Conservation (phyloP, 257 asterid species). For the Nicotiana attenuata region DNA sequence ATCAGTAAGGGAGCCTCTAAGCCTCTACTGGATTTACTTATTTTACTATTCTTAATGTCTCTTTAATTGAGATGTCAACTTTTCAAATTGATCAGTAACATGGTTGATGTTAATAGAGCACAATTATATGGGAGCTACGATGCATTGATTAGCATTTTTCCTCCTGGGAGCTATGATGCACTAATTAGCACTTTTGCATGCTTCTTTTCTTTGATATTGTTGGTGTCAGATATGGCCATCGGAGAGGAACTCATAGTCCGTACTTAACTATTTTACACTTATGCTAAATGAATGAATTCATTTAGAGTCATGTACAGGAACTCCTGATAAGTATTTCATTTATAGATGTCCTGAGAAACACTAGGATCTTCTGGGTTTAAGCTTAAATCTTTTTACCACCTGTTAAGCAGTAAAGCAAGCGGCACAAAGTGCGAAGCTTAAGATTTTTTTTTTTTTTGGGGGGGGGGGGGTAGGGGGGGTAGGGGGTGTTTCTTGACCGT, state of each 20-base stretch:
- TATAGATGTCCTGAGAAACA: not conserved
- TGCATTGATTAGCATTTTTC: not conserved
- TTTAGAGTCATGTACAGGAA: not conserved
- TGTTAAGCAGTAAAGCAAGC: not conserved
- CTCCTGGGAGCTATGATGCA: no score
- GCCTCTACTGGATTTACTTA: not conserved
- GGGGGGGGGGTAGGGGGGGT: no score
- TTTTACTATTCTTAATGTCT: not conserved
- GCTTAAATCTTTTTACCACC: not conserved
- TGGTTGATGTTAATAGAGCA: not conserved
- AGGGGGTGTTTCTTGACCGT: no score
- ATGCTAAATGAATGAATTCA: not conserved
- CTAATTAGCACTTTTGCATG: not conserved
- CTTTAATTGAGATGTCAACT: not conserved
- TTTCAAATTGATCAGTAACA: not conserved
- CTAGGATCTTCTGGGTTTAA: not conserved
- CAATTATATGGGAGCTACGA: not conserved
- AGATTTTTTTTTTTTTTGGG: not conserved
- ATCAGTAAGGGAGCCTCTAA: not conserved
- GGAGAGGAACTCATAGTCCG: not conserved
- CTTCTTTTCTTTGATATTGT: not conserved
- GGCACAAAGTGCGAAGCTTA: not conserved
- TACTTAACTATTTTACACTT: not conserved
- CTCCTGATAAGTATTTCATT: not conserved
- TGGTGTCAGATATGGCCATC: not conserved